phyloP scores from a whole-genome alignment of 2,329 filamentous ascomycete genomes.

The Stagonosporopsis chrysanthemi region DNA sequence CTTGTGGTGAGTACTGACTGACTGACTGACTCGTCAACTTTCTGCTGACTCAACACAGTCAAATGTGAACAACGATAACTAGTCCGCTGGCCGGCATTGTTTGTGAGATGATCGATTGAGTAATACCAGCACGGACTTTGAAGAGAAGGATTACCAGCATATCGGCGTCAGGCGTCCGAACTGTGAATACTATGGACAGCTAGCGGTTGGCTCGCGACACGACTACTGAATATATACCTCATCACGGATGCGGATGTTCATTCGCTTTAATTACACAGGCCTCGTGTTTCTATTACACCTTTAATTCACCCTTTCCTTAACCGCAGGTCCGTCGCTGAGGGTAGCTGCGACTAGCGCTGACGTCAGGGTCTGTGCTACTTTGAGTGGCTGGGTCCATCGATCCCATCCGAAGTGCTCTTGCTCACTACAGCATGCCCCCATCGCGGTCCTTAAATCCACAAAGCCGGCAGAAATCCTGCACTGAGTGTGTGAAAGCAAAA shows the following conservation, averaged over 20 bases:
- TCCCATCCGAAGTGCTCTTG: not conserved
- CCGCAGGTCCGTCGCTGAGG: not conserved
- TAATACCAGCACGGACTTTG: slow-evolving; percentile 16
- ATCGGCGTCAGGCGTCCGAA: slow-evolving; percentile 26
- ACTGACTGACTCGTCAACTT: slow-evolving; percentile 9
- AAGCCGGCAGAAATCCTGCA: slow-evolving; percentile 62
- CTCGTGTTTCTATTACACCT: not conserved
- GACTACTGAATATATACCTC: slow-evolving; percentile 1
- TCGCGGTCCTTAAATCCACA: slow-evolving; percentile 36
- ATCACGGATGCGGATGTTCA: not conserved
- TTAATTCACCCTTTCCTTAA: not conserved
- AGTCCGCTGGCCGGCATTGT: slow-evolving; percentile 13
- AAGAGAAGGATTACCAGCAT: slow-evolving; percentile 31
- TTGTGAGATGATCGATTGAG: slow-evolving; percentile 3
- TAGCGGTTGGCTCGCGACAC: slow-evolving; percentile 2
- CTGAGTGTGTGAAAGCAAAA: slow-evolving; percentile 64
- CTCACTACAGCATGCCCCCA: slow-evolving; percentile 51
- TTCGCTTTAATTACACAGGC: not conserved
- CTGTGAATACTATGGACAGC: slow-evolving; percentile 15
- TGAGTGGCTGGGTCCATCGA: not conserved
- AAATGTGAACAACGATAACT: slow-evolving; percentile 14
- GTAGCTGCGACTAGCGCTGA: slow-evolving; percentile 10
- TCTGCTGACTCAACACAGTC: slow-evolving; percentile 10
- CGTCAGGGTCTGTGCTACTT: slow-evolving; percentile 1
- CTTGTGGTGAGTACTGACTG: slow-evolving; percentile 73